phyloP scores from a whole-genome alignment of 331 rosid species.

The Stylosanthes scabra region DNA sequence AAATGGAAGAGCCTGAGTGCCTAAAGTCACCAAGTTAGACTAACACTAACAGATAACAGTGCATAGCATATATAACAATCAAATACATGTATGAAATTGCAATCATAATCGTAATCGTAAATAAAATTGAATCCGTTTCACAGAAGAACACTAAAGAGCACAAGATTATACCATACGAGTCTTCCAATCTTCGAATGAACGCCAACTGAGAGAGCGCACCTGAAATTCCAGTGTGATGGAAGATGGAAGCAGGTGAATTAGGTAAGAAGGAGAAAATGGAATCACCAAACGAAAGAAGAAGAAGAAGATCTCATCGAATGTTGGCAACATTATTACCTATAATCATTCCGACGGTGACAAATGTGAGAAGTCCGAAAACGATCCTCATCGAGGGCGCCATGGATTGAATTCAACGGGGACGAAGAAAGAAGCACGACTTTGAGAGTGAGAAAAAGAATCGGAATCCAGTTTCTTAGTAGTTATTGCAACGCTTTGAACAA shows the following conservation, averaged over 20 bases:
- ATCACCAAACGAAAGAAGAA: not conserved
- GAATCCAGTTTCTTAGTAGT: not conserved
- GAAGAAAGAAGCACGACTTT: not conserved
- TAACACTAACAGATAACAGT: not conserved
- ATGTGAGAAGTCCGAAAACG: conserved; percentile 84
- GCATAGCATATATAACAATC: not conserved
- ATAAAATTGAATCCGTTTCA: not conserved
- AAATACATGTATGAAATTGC: conserved; percentile 20
- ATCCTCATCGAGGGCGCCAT: conserved; percentile 78
- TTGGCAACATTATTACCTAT: conserved; percentile 47
- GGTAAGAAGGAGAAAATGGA: not conserved
- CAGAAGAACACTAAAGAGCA: not conserved
- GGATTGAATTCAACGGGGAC: conserved; percentile 31
- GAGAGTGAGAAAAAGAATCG: not conserved
- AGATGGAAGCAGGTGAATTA: not conserved
- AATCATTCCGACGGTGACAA: conserved; percentile 95
- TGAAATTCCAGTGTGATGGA: conserved; percentile 38
- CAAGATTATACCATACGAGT: conserved; percentile 66
- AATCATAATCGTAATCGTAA: not conserved
- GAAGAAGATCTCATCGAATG: not conserved
- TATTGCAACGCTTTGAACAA: not conserved
- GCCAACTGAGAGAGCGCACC: conserved; percentile 96
- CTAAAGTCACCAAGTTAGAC: conserved; percentile 47
- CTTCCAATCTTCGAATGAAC: conserved; percentile 84
- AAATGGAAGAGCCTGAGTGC: conserved; percentile 59